A percentile compares a stretch with the other conserved stretches of the same genome.
Conservation (phyloP, 352 stramenopile species). For the Bremia lactucae region DNA sequence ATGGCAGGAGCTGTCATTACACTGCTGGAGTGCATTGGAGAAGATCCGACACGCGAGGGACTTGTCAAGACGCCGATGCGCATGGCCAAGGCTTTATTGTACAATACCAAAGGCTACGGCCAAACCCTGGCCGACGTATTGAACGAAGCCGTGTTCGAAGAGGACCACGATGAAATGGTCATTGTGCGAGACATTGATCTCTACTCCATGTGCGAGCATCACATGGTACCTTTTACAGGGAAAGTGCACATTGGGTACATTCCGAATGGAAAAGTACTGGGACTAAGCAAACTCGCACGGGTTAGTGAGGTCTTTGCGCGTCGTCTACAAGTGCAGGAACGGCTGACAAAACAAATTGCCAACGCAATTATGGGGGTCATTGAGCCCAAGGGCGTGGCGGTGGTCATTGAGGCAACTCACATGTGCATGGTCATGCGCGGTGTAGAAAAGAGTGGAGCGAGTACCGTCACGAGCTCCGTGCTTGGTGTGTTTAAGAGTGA, state of each 20-base stretch:
- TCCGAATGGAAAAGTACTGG: slow-evolving; percentile 93
- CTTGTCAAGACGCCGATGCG: slow-evolving; percentile 94
- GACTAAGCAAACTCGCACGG: slow-evolving; percentile 96
- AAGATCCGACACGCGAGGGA: slow-evolving; percentile 91
- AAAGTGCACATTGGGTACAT: slow-evolving; percentile 93
- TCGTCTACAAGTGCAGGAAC: slow-evolving; percentile 97
- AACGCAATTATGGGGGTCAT: slow-evolving; percentile 96
- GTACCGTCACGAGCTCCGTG: slow-evolving; percentile 94
- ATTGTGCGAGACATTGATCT: slow-evolving; percentile 99
- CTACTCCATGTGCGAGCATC: slow-evolving; percentile 98
- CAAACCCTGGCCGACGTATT: slow-evolving; percentile 85
- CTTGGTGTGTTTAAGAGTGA: slow-evolving; percentile 96
- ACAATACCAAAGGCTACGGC: slow-evolving; percentile 93
- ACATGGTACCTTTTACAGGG: slow-evolving; percentile 99
- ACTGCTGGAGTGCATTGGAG: slow-evolving; percentile 90
- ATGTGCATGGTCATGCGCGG: slow-evolving; percentile 99
- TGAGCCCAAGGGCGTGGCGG: slow-evolving; percentile 93
- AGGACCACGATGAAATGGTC: slow-evolving; percentile 98
- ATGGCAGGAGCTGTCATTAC: slow-evolving; percentile 91
- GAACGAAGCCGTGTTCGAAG: slow-evolving; percentile 97
- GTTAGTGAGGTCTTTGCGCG: slow-evolving; percentile 96
- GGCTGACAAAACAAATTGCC: slow-evolving; percentile 98
- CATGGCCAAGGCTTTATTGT: slow-evolving; percentile 95
- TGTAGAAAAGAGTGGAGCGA: slow-evolving; percentile 94
- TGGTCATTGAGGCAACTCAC: slow-evolving; percentile 98